phyloP scores from a whole-genome alignment of 1,139 yeast species.

The Debaryomyces singareniensis region DNA sequence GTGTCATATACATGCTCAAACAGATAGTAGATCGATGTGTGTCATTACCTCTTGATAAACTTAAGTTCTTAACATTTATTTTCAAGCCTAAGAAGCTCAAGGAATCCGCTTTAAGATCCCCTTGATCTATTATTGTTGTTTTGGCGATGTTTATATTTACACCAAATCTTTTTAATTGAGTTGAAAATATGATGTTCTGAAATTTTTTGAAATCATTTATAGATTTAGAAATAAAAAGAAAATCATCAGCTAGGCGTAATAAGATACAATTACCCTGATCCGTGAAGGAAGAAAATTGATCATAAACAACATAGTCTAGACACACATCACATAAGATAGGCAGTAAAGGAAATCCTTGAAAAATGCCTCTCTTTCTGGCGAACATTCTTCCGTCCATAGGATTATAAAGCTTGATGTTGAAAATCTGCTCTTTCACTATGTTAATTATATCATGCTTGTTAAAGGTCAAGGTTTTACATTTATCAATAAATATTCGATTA shows the following conservation, averaged over 20 bases:
- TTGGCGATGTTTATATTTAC: constrained; percentile 55
- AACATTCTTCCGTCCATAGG: constrained; percentile 5
- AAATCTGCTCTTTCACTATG: constrained; percentile 19
- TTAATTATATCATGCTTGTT: constrained; percentile 17
- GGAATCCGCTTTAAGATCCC: constrained; percentile 3
- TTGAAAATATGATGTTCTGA: constrained; percentile 13
- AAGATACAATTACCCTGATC: constrained; percentile 28
- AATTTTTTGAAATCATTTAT: constrained; percentile 14
- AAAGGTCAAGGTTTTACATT: constrained; percentile 18
- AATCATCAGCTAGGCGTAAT: constrained; percentile 80
- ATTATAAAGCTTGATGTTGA: constrained; percentile 14
- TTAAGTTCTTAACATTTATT: constrained; percentile 4
- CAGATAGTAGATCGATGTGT: too few species aligned
- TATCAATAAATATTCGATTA: constrained; percentile 16
- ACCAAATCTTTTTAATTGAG: constrained; percentile 50
- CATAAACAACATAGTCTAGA: constrained; percentile 57
- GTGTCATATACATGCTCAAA: constrained; percentile 8
- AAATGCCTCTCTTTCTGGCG: constrained; percentile 61
- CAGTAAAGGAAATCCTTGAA: constrained; percentile 83
- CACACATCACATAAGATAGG: constrained; percentile 70
- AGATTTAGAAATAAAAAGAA: constrained; percentile 54
- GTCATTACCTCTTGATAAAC: background rate
- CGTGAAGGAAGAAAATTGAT: constrained; percentile 19
- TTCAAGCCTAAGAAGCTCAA: constrained; percentile 29
- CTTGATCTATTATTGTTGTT: constrained; percentile 21